Evolutionary conservation across 2,329 filamentous ascomycete species (phyloP), one percentile per base, ranked within the genome.

Genomic region (Aspergillus chevalieri): DNA sequence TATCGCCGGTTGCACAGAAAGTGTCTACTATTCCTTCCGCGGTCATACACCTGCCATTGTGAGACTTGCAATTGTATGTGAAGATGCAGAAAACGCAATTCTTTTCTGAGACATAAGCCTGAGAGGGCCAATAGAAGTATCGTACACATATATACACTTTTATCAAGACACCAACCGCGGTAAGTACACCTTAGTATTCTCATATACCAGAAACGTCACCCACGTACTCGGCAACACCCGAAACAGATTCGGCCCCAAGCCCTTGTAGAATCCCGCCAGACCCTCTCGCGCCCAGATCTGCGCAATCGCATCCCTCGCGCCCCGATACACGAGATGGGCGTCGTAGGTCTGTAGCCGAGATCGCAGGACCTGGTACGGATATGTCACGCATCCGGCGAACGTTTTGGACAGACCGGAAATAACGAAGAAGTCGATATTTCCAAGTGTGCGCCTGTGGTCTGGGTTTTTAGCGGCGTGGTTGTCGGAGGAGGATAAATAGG

Each of bases 131-230:
- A 30, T 10, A 30, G 10, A 28, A 12, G 26, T 12, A 30, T 30
- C 26, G 26, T 30, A 12, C 26, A 30, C 26, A 30, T 10, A 30
- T 12, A 4, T 12, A 30, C 26, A 5, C 10, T 12, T 28, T 28
- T 30, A 12, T 30, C 10, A 30, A 30, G 10, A 30, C 26, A 50
- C 26, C 15, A 76, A 71, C 74, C 43, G 62, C 62, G 21, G 81
- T 75, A 94, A 66, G 65, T 88, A 85, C 57, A 80, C 83, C 71
- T 86, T 90, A 52, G 86, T 85, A 69, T 97, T 97, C 75, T 98
- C 93, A 71, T 97, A 97, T 21, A 97, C 91, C 60, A 98, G 71
- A 66, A 98, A 97, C 1, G 92, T 97, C 47, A 96, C 89, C 81
- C 93, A 95, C 3, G 93, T 97, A 28, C 90, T 91, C 3, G 93